Percentiles rank a stretch among this genome's conserved stretches.
phyloP scores from a whole-genome alignment of 371 early-diverging fungal genomes.

The Rhizopus delemar region DNA sequence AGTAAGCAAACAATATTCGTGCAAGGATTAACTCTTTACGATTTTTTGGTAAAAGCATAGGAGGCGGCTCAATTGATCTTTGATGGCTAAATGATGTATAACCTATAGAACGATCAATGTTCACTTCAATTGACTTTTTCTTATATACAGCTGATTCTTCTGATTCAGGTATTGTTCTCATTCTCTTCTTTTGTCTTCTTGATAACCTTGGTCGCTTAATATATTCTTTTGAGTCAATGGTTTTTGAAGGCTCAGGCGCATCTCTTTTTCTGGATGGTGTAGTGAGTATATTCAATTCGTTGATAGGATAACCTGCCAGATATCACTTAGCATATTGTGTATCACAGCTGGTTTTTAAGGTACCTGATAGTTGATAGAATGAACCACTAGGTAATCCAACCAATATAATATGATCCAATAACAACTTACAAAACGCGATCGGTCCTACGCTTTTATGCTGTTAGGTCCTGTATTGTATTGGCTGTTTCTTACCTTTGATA shows the following conservation, averaged over 20 bases:
- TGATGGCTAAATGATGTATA: background rate
- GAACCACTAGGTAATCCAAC: background rate
- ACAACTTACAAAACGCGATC: constrained; percentile 3
- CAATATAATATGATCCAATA: constrained; percentile 16
- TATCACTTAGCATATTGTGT: background rate
- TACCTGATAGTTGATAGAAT: constrained; percentile 25
- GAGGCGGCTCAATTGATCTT: background rate
- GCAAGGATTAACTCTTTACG: background rate
- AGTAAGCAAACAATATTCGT: background rate
- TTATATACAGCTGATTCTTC: background rate
- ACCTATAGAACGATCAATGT: background rate
- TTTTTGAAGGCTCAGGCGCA: too few species aligned
- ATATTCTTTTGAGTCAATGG: background rate
- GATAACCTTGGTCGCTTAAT: background rate
- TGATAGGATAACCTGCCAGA: background rate
- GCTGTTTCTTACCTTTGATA: constrained; percentile 6
- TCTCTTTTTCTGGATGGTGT: constrained; percentile 3
- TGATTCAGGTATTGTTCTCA: background rate
- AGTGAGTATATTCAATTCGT: background rate
- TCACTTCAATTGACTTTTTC: background rate
- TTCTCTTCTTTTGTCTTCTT: constrained; percentile 7
- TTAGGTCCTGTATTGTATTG: too few species aligned
- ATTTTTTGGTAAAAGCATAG: constrained; percentile 1
- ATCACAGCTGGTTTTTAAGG: background rate
- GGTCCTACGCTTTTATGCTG: constrained; percentile 1